These are phyloP conservation scores for Echinochloa phyllopogon DNA, from an alignment of 176 grass and related monocot species.

Conservation along the genomic window DNA sequence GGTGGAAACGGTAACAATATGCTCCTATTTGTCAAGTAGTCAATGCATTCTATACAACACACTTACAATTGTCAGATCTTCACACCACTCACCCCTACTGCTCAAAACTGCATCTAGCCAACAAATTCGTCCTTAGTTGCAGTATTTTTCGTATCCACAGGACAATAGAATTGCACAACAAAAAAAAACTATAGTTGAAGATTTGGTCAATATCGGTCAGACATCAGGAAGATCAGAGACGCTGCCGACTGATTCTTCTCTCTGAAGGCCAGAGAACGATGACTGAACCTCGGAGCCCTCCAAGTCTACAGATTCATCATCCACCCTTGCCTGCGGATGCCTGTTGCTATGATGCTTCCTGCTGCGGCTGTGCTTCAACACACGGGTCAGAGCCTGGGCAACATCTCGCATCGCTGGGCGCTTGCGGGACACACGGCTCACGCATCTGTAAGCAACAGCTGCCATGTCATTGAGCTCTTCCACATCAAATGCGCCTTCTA, in stretches of 20 bases:
- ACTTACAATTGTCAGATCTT: conserved; percentile 51
- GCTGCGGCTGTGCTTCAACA: conserved; percentile 55
- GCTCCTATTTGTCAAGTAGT: conserved; percentile 53
- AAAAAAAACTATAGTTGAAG: conserved; percentile 3
- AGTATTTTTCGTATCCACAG: conserved; percentile 50
- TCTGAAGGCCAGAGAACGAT: conserved; percentile 59
- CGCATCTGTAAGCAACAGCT: conserved; percentile 75
- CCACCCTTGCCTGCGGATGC: conserved; percentile 1
- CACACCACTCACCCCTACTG: conserved; percentile 34
- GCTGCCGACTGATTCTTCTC: conserved; percentile 76
- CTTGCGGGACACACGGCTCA: conserved; percentile 69
- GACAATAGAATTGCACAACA: conserved; percentile 44
- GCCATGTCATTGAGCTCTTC: conserved; percentile 85
- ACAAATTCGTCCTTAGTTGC: conserved; percentile 20
- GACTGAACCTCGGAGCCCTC: conserved; percentile 68
- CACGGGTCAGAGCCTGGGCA: conserved; percentile 66
- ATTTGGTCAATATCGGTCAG: conserved; percentile 39
- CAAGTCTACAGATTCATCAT: conserved; percentile 61
- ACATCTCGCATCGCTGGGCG: conserved; percentile 80
- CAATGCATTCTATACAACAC: conserved; percentile 49
- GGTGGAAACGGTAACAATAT: conserved; percentile 32
- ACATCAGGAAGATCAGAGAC: conserved; percentile 70
- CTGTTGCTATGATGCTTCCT: conserved; percentile 51
- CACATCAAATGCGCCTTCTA: conserved; percentile 71
- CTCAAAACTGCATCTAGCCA: conserved; percentile 51